A percentile compares a stretch with the other conserved stretches of the same genome.
phyloP scores from a whole-genome alignment of 768 basidiomycete species.

The Tylopilus rubrobrunneus region DNA sequence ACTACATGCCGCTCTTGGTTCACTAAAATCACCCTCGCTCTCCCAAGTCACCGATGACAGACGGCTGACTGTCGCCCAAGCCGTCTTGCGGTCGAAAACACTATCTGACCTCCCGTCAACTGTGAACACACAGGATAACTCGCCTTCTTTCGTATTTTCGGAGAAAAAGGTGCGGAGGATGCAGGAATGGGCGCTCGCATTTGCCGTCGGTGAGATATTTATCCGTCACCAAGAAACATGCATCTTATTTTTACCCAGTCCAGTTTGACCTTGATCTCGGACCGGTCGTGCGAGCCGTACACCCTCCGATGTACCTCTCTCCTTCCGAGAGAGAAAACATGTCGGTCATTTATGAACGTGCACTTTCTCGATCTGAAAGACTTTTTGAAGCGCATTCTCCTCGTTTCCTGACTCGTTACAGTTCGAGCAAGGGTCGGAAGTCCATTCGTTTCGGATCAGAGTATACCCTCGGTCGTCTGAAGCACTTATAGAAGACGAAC shows the following conservation, averaged over 20 bases:
- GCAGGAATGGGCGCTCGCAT: constrained; percentile 62
- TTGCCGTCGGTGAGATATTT: constrained; percentile 54
- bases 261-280: constrained; percentile 89
- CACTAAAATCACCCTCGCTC: constrained; percentile 34
- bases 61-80: constrained; percentile 15
- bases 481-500: constrained; percentile 21
- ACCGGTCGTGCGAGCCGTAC: constrained; percentile 68
- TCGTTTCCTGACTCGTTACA: constrained; percentile 88
- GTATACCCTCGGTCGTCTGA: constrained; percentile 33
- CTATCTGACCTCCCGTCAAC: constrained; percentile 38
- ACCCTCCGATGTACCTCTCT: constrained; percentile 61
- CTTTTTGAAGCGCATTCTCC: constrained; percentile 71
- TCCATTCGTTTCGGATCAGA: constrained; percentile 85
- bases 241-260: constrained; percentile 39
- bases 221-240: not conserved
- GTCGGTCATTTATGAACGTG: constrained; percentile 34
- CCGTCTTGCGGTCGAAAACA: constrained; percentile 44
- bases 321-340: constrained; percentile 77
- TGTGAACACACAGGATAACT: constrained; percentile 35
- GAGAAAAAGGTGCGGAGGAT: constrained; percentile 45
- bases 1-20: not conserved
- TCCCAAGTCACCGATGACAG: constrained; percentile 25
- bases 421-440: constrained; percentile 79
- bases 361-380: constrained; percentile 4
- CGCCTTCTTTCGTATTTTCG: constrained; percentile 45